These are phyloP conservation scores for Trichoderma sp. DNA, from an alignment of 2,329 filamentous ascomycete species.

Conservation along the genomic window DNA sequence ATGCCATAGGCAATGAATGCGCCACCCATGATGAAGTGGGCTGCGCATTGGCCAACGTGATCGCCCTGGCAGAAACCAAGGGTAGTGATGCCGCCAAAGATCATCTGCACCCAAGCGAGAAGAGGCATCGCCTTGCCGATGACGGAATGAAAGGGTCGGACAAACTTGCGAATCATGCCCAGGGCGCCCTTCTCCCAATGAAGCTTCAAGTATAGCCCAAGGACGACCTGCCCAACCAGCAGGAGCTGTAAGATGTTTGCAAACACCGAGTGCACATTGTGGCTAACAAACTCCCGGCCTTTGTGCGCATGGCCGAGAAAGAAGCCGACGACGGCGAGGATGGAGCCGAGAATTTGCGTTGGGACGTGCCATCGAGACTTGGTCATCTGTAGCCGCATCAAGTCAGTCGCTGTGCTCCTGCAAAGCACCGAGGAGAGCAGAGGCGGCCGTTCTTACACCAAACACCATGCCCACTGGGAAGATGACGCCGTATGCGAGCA, in stretches of 20 bases:
- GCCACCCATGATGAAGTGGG: slow-evolving; percentile 98
- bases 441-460: slow-evolving; percentile 57
- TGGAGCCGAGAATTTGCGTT: slow-evolving; percentile 70
- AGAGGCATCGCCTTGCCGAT: slow-evolving; percentile 86
- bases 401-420: slow-evolving; percentile 6
- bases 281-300: slow-evolving; percentile 74
- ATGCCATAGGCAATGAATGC: slow-evolving; percentile 95
- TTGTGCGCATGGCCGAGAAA: slow-evolving; percentile 89
- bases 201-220: slow-evolving; percentile 84
- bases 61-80: slow-evolving; percentile 91
- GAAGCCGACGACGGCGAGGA: slow-evolving; percentile 78
- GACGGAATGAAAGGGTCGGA: slow-evolving; percentile 73
- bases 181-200: slow-evolving; percentile 84
- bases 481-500: slow-evolving; percentile 81
- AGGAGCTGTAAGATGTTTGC: slow-evolving; percentile 77
- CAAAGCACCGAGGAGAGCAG: not conserved
- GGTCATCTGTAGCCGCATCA: slow-evolving; percentile 59
- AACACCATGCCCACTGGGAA: slow-evolving; percentile 96
- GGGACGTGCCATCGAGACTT: slow-evolving; percentile 95
- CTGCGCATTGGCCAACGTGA: slow-evolving; percentile 86
- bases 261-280: slow-evolving; percentile 78
- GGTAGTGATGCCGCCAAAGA: slow-evolving; percentile 91
- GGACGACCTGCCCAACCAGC: slow-evolving; percentile 69
- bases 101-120: slow-evolving; percentile 85
- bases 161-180: slow-evolving; percentile 67